Evolutionary conservation across 1,139 yeast genomes (phyloP).

Genomic region (Suhomyces coccinellae): DNA sequence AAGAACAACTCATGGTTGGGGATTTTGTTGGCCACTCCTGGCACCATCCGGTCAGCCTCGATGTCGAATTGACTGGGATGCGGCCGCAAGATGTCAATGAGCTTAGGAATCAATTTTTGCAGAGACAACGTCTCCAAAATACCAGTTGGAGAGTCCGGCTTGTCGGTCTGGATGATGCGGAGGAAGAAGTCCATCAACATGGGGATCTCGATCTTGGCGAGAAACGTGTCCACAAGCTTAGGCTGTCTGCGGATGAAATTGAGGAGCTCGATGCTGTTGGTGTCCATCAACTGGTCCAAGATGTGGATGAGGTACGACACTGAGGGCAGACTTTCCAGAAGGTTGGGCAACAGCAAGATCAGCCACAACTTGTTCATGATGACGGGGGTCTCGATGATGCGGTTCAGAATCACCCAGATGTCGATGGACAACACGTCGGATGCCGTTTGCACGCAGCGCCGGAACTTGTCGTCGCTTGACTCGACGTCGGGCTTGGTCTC

Average conservation of each 20-base stretch:
- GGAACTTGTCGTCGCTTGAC: constrained; percentile 34
- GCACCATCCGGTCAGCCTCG: constrained; percentile 4
- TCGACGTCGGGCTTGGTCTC: constrained; percentile 5
- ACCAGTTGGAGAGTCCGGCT: constrained; percentile 64
- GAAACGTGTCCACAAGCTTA: constrained; percentile 53
- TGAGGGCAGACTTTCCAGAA: constrained; percentile 42
- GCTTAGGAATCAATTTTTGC: constrained; percentile 53
- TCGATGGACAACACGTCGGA: constrained; percentile 47
- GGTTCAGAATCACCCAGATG: constrained; percentile 46
- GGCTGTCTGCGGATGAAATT: constrained; percentile 55
- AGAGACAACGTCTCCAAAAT: constrained; percentile 53
- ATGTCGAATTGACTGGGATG: constrained; percentile 36
- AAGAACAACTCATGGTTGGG: constrained; percentile 48
- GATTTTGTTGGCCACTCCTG: constrained; percentile 16
- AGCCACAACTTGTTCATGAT: constrained; percentile 47
- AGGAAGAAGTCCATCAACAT: constrained; percentile 57
- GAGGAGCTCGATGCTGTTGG: constrained; percentile 49
- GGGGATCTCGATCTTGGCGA: constrained; percentile 58
- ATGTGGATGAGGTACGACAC: constrained; percentile 45
- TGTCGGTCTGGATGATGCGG: constrained; percentile 64
- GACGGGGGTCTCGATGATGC: constrained; percentile 46
- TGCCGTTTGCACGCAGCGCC: constrained; percentile 43
- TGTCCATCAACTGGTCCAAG: constrained; percentile 48
- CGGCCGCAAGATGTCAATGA: constrained; percentile 52
- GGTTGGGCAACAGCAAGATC: constrained; percentile 37